Evolutionary conservation across 1,284 basidiomycete species (phyloP).

Genomic region (Ganoderma boninense): DNA sequence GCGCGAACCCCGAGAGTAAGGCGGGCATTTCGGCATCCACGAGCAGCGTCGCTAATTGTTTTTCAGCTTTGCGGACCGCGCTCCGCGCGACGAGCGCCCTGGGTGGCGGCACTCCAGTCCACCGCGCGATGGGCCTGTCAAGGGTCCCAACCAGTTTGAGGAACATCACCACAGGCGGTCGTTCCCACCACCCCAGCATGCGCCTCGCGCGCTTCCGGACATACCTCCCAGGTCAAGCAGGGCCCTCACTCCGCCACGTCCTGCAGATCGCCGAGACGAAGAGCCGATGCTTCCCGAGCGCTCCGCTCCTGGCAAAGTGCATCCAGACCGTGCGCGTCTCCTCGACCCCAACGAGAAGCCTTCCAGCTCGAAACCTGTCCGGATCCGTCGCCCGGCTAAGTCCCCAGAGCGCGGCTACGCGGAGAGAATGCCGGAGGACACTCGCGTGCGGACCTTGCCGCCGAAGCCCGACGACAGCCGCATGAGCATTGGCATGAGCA

Average conservation of each 20-base stretch:
- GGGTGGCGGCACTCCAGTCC: background rate
- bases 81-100: constrained; percentile 5
- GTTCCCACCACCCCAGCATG: constrained; percentile 4
- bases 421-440: constrained; percentile 17
- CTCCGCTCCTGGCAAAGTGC: constrained; percentile 19
- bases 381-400: constrained; percentile 25
- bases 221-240: constrained; percentile 13
- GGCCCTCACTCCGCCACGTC: constrained; percentile 18
- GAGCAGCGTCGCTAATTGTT: background rate
- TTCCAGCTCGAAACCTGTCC: constrained; percentile 16
- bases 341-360: constrained; percentile 11
- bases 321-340: constrained; percentile 32
- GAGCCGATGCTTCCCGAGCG: constrained; percentile 13
- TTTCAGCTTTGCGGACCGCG: background rate
- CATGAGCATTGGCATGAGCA: constrained; percentile 35
- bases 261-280: constrained; percentile 16
- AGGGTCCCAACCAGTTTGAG: background rate
- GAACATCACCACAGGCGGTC: background rate
- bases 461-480: constrained; percentile 17
- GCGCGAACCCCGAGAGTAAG: constrained; percentile 20
- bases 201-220: constrained; percentile 12
- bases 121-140: background rate
- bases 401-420: constrained; percentile 2
- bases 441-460: constrained; percentile 10
- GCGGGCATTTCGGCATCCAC: background rate